Percentiles rank a stretch among this genome's conserved stretches.
Evolutionary conservation across 805 yeast genomes (phyloP).

Genomic region (Kuraishia borneana): DNA sequence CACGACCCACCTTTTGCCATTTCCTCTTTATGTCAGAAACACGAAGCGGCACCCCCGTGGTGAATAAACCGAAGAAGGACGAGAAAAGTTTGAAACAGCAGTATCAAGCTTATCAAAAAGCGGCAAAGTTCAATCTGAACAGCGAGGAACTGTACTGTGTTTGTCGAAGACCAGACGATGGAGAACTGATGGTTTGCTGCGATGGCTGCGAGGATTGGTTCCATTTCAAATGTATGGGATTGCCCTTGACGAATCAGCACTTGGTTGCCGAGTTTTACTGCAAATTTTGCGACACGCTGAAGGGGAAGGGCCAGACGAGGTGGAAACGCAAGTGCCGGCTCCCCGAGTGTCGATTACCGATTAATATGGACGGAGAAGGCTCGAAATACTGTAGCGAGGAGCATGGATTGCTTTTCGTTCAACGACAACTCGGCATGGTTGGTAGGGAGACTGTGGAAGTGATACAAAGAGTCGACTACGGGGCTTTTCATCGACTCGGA

Average conservation of each 20-base stretch:
- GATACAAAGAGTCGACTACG: constrained; percentile 8
- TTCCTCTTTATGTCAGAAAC: too few relatives aligned
- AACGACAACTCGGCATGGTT: constrained; percentile 9
- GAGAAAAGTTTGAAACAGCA: constrained; percentile 12
- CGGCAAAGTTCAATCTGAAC: constrained; percentile 29
- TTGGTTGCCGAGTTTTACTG: constrained; percentile 62
- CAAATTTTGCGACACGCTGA: constrained; percentile 48
- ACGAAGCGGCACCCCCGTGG: too few relatives aligned
- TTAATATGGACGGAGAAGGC: constrained; percentile 17
- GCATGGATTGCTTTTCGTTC: constrained; percentile 49
- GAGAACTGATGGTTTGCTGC: constrained; percentile 85
- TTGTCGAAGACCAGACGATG: constrained; percentile 70
- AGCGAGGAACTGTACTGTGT: constrained; percentile 65
- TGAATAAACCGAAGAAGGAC: constrained; percentile 2
- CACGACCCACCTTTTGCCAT: too few relatives aligned
- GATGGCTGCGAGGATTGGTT: constrained; percentile 96
- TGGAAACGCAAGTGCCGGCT: constrained; percentile 77
- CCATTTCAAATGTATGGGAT: constrained; percentile 68
- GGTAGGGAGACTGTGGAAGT: constrained; percentile 10
- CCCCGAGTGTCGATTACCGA: constrained; percentile 43
- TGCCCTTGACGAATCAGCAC: constrained; percentile 37
- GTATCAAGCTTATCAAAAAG: constrained; percentile 15
- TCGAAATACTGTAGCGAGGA: constrained; percentile 69
- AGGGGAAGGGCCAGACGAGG: constrained; percentile 36
- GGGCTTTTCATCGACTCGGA: constrained; percentile 20